Percentiles rank a stretch among this genome's conserved stretches.
Conservation (phyloP, 2,329 filamentous ascomycete genomes). For the Teratosphaeria viscida region DNA sequence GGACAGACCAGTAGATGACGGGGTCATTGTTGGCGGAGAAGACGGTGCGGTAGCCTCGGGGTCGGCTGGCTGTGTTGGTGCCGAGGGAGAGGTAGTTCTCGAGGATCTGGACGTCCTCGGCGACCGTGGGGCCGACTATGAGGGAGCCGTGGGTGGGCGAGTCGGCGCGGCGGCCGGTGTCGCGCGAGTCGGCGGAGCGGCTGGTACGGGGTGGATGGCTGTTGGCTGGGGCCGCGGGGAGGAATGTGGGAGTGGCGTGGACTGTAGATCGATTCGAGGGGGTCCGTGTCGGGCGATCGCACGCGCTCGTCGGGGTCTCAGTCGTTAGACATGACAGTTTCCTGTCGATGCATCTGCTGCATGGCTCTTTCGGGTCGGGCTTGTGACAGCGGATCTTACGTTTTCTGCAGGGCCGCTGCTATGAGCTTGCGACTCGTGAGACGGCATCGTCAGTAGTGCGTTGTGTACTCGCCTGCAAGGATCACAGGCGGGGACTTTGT, state of each 20-base stretch:
- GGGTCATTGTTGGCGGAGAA: slow-evolving; percentile 34
- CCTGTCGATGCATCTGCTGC: slow-evolving; percentile 26
- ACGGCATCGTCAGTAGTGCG: too few relatives aligned
- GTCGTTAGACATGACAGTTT: slow-evolving; percentile 3
- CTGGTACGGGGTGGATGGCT: slow-evolving; percentile 16
- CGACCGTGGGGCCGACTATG: slow-evolving; percentile 31
- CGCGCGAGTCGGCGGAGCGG: background rate
- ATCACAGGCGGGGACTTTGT: slow-evolving; percentile 33
- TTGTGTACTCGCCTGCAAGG: slow-evolving; percentile 22
- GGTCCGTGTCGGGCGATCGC: background rate
- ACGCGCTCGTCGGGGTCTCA: slow-evolving; percentile 10
- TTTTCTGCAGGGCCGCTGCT: slow-evolving; percentile 6
- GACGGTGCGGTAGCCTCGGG: slow-evolving; percentile 41
- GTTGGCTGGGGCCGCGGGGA: background rate
- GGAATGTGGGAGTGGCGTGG: background rate
- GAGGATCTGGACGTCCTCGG: slow-evolving; percentile 32
- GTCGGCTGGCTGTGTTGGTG: slow-evolving; percentile 15
- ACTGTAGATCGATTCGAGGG: background rate
- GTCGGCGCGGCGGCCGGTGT: slow-evolving; percentile 8
- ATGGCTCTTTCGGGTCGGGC: slow-evolving; percentile 29
- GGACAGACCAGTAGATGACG: slow-evolving; percentile 36
- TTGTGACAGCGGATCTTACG: slow-evolving; percentile 34
- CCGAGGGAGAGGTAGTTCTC: slow-evolving; percentile 30
- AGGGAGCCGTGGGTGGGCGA: slow-evolving; percentile 18
- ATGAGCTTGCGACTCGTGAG: background rate